phyloP scores from a whole-genome alignment of 805 yeast species.

The Kluyveromyces siamensis region DNA sequence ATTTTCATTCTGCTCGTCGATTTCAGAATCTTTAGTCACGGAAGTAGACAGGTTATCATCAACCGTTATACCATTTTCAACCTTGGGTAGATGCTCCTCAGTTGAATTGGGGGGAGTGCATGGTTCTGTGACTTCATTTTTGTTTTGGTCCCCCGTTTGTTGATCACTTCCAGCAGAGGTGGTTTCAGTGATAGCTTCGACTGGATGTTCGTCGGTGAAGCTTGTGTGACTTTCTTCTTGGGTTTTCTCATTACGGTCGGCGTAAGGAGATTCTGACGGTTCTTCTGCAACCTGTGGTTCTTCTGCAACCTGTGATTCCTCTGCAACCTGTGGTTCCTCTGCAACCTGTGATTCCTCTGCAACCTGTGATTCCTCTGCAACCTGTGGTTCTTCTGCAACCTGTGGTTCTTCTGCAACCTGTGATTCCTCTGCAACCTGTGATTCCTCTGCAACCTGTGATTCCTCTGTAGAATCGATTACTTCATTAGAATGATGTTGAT shows the following conservation, averaged over 20 bases:
- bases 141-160: constrained; percentile 2
- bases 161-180: constrained; percentile 3
- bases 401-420: constrained; percentile 6
- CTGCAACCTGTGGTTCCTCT: constrained; percentile 5
- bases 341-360: constrained; percentile 12
- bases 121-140: not conserved
- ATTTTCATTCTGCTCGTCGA: no score
- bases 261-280: no score
- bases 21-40: no score
- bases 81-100: no score
- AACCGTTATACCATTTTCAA: no score
- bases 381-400: constrained; percentile 6
- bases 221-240: not conserved
- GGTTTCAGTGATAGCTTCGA: constrained; percentile 1
- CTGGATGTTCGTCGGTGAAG: no score
- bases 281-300: constrained; percentile 2
- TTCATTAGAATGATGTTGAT: not conserved
- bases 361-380: constrained; percentile 2
- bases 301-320: constrained; percentile 2
- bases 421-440: constrained; percentile 2
- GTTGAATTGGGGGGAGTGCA: not conserved
- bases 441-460: constrained; percentile 4
- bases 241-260: not conserved
- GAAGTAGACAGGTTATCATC: no score
- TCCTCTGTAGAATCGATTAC: constrained; percentile 2